Base-by-base conservation (phyloP, 441 rosid genomes). In the Flueggea neowawraea region DNA sequence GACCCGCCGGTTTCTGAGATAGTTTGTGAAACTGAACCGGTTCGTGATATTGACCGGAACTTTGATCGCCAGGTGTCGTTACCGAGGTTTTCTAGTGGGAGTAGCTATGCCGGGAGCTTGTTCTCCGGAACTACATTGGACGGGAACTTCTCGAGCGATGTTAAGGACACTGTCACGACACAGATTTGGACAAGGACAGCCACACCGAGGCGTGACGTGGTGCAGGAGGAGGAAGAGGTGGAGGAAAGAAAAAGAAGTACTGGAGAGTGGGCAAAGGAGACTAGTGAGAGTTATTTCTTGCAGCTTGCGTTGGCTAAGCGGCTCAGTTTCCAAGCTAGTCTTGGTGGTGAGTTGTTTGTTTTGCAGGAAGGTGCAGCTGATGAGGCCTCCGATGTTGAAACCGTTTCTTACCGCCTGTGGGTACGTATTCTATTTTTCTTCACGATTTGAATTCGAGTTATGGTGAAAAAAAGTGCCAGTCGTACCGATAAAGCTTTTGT, bases 361-460 rank as follows among this genome's bases (percentile, higher is more conserved):
- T 56, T 72, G 66, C 84, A 70, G 67, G 79, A 70, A 51, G 69
- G 64, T 36, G 71, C 32, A 22, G 65, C 68, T 49, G 12, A 43
- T 6, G 71, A 63, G 55, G 64, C 68, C 52, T 69, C 67, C 6
- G 80, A 86, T 66, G 82, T 75, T 12, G 88, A 84, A 62, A 74
- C 88, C 12, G 82, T 88, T 55, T 90, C 98, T 13, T 81, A 89
- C 70, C 95, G 96, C 59, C 84, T 93, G 47, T 93, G 98, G 97
- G 97, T 92, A 81, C 45, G 10, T 6, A 6, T 43, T 43, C 45
- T 43, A 6, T 43, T 43, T 6, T 3, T 43, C 8, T 43, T 4
- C 10, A 6, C 12, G 12, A 6, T 43, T 6, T 43, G 12, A 6
- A 43, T 43, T 43, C 45, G 12, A 11, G 8, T 43, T 43, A 6